Evolutionary conservation across 345 rosid genomes (phyloP), one percentile per base, ranked within the genome.

Genomic region (Eutrema heterophyllum): DNA sequence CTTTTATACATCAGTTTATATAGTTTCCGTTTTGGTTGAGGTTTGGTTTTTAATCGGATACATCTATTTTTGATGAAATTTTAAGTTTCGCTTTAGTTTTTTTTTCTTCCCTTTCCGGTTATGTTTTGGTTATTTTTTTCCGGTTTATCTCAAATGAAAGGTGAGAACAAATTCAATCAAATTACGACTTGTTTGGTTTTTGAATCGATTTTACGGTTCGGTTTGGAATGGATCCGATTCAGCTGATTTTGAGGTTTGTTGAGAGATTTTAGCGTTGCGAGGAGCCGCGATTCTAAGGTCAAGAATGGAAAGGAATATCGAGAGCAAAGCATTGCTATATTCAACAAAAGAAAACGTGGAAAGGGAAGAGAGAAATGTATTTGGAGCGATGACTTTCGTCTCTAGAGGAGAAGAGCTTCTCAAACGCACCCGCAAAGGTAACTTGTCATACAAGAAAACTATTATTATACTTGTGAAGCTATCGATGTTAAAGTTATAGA

Each of bases 391-490:
- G 73, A 87, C 90, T 71, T 86, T 86, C 29, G 94, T 86, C 30
- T 79, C 87, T 21, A 82, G 70, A 66, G 97, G 98, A n/a, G 98
- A 87, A 55, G 97, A 91, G 70, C 92, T 93, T 54, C 88, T 93
- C 52, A 93, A 93, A 83, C 90, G 91, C 32, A 93, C 98, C 41
- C 88, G 98, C 76, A 89, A 93, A 91, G 98, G 98, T 93, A 71
- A 77, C 71, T 77, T 77, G 60, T 64, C 5, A 40, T 9, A 54
- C 50, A 71, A 10, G 57, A 64, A 76, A 46, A 60, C 2, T 0
- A 2, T 16, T 64, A 55, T 46, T 16, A 40, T 45, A 38, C 24
- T 21, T 38, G 1, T 43, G 41, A 69, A 2, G n/a, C 32, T 62
- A 9, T 14, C 2, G 16, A 46, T n/a, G 16, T 7, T 48, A 59